A percentile compares a stretch with the other conserved stretches of the same genome.
Evolutionary conservation across 257 asterid species (phyloP).

Genomic region (Avicennia marina): DNA sequence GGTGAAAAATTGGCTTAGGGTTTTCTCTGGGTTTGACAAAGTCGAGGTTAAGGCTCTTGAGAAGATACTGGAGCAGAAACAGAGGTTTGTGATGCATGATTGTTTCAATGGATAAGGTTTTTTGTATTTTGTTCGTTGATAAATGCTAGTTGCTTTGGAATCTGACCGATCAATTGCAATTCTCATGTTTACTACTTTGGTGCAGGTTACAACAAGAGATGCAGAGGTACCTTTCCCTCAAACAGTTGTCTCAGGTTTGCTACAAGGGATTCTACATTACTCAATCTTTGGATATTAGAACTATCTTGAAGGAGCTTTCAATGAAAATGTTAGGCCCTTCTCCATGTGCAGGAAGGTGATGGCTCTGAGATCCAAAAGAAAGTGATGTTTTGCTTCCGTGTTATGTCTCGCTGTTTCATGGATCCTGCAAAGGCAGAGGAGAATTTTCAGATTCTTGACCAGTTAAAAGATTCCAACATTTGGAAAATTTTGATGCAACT

Average conservation of each 20-base stretch:
- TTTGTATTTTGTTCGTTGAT: slow-evolving; percentile 7
- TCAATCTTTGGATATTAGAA: slow-evolving; percentile 9
- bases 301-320: slow-evolving; percentile 11
- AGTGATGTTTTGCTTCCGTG: slow-evolving; percentile 59
- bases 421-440: slow-evolving; percentile 86
- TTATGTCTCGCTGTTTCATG: slow-evolving; percentile 83
- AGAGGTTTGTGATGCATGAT: slow-evolving; percentile 56
- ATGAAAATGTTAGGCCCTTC: slow-evolving; percentile 21
- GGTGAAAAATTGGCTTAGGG: slow-evolving; percentile 68
- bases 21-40: slow-evolving; percentile 82
- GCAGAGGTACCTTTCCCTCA: slow-evolving; percentile 76
- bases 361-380: slow-evolving; percentile 75
- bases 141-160: neutral
- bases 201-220: slow-evolving; percentile 92
- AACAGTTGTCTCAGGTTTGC: slow-evolving; percentile 69
- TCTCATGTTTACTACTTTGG: slow-evolving; percentile 15
- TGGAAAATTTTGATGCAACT: slow-evolving; percentile 63
- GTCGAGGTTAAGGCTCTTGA: slow-evolving; percentile 93
- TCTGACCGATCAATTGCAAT: neutral
- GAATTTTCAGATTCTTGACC: slow-evolving; percentile 78
- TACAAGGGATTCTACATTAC: slow-evolving; percentile 10
- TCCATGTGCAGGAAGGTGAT: slow-evolving; percentile 69
- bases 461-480: slow-evolving; percentile 69
- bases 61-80: slow-evolving; percentile 94
- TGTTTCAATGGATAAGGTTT: slow-evolving; percentile 11